Conservation (phyloP, 2,329 filamentous ascomycete species). For the Fusarium sp. region DNA sequence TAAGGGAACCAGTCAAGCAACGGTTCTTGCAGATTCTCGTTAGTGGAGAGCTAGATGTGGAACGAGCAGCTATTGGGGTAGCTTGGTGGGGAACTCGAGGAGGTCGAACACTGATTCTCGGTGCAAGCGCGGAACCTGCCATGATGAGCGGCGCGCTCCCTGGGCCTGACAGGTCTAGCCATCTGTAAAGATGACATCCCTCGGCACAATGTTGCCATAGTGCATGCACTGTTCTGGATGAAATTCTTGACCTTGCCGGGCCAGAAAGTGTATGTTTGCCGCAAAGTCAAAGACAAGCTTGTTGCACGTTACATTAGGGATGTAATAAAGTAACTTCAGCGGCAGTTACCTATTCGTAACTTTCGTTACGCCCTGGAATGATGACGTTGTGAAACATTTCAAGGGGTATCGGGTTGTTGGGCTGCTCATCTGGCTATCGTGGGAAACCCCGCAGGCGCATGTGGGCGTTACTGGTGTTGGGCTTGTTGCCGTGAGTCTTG, state of each 20-base stretch:
- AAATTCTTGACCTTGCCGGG: neutral
- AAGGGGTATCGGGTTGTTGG: neutral
- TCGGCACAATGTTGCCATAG: neutral
- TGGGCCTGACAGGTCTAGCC: constrained; percentile 46
- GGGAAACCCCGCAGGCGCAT: neutral
- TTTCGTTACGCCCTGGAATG: constrained; percentile 11
- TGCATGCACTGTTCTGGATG: neutral
- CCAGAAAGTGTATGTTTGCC: neutral
- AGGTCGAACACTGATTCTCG: constrained; percentile 61
- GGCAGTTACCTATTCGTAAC: constrained; percentile 3
- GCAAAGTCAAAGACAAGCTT: neutral
- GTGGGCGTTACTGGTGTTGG: neutral
- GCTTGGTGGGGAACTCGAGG: constrained; percentile 81
- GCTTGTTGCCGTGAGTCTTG: neutral
- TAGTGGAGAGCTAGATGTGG: constrained; percentile 87
- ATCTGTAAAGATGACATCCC: constrained; percentile 45
- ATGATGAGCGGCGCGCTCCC: constrained; percentile 66
- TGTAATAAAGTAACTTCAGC: neutral
- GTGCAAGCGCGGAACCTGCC: constrained; percentile 36
- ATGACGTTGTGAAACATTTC: constrained; percentile 7
- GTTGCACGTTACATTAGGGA: constrained; percentile 7
- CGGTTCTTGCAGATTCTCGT: constrained; percentile 83
- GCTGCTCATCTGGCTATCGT: neutral
- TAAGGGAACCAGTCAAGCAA: constrained; percentile 72
- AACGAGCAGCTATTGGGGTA: constrained; percentile 80